Conservation (phyloP, 768 basidiomycete species). For the Termitomyces sp. region DNA sequence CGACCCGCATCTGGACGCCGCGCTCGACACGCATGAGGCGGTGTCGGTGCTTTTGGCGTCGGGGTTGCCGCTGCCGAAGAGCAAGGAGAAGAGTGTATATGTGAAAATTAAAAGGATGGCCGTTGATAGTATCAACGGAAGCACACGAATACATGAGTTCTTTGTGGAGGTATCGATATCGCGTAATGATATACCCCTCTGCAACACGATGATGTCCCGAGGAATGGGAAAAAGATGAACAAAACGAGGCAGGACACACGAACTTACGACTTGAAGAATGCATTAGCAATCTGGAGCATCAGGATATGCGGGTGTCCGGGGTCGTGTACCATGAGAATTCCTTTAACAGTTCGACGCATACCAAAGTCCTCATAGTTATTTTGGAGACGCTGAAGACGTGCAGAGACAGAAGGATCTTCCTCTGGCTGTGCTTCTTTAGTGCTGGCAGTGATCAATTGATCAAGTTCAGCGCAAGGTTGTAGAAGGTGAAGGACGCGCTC, state of each 20-base stretch:
- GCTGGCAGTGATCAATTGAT: constrained; percentile 74
- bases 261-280: constrained; percentile 99
- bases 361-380: constrained; percentile 97
- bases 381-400: constrained; percentile 89
- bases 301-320: constrained; percentile 97
- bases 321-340: constrained; percentile 87
- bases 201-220: no score
- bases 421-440: constrained; percentile 97
- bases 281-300: constrained; percentile 97
- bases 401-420: constrained; percentile 94
- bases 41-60: constrained; percentile 35
- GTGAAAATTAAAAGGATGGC: no score
- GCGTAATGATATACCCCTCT: no score
- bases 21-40: constrained; percentile 28
- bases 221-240: no score
- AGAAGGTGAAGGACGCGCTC: constrained; percentile 85
- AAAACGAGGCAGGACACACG: no score
- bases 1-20: constrained; percentile 19
- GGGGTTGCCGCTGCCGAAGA: constrained; percentile 63
- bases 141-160: no score
- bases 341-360: constrained; percentile 94
- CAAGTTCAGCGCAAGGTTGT: constrained; percentile 93
- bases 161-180: no score
- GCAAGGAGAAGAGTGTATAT: no score
- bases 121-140: no score